Conservation (phyloP, 2,329 filamentous ascomycete species). For the Epichloe gansuensis region DNA sequence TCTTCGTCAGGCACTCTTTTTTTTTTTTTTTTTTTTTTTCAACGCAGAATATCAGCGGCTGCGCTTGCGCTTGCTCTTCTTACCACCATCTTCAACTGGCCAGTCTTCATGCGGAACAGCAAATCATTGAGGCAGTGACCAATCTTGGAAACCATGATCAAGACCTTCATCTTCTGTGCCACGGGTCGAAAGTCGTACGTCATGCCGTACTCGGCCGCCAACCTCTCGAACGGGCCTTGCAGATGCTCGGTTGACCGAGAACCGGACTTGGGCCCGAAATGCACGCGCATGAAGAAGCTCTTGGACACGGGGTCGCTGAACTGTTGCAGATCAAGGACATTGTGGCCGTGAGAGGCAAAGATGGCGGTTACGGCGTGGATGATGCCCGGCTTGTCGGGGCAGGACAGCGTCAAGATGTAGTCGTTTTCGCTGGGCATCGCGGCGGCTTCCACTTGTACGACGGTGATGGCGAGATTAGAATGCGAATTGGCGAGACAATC, state of each 20-base stretch:
- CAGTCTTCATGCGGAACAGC: slow-evolving; percentile 64
- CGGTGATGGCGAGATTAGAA: not conserved
- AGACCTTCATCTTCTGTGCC: slow-evolving; percentile 57
- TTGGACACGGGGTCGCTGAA: slow-evolving; percentile 64
- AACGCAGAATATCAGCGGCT: too few species aligned
- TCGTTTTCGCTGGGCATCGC: slow-evolving; percentile 33
- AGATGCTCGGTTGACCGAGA: slow-evolving; percentile 38
- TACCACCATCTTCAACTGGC: slow-evolving; percentile 58
- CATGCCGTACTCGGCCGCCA: slow-evolving; percentile 55
- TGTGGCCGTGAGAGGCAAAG: slow-evolving; percentile 60
- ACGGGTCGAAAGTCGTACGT: slow-evolving; percentile 59
- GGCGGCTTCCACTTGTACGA: not conserved
- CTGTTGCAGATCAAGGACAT: slow-evolving; percentile 76
- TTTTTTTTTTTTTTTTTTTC: not conserved
- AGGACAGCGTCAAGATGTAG: slow-evolving; percentile 69
- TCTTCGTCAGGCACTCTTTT: not conserved
- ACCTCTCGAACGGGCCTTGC: slow-evolving; percentile 41
- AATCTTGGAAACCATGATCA: slow-evolving; percentile 87
- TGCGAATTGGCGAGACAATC: too few species aligned
- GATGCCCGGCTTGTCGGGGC: slow-evolving; percentile 75
- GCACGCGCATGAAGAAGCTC: slow-evolving; percentile 81
- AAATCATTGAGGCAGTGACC: slow-evolving; percentile 78
- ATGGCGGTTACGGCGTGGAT: slow-evolving; percentile 74
- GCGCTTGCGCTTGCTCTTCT: too few species aligned
- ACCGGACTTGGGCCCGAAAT: slow-evolving; percentile 53